A percentile compares a stretch with the other conserved stretches of the same genome.
These are phyloP conservation scores for Yueomyces sp. DNA, from an alignment of 1,139 yeast genomes.

Conservation along the genomic window DNA sequence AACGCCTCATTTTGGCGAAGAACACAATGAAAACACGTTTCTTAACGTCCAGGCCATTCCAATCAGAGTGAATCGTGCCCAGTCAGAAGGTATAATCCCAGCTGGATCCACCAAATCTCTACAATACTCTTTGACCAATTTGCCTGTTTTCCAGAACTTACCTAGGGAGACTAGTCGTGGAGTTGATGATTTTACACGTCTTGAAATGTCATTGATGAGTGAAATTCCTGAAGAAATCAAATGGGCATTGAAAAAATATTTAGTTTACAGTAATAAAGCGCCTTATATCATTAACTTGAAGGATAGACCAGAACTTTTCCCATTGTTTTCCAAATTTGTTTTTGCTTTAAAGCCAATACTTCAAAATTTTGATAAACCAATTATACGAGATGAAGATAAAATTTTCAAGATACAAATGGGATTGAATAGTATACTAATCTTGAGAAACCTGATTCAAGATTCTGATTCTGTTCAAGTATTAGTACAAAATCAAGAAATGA, in stretches of 20 bases:
- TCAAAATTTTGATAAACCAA: conserved; percentile 15
- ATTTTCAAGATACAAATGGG: conserved; percentile 19
- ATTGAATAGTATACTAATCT: conserved; percentile 31
- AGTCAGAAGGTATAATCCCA: conserved; percentile 16
- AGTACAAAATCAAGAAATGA: conserved; percentile 41
- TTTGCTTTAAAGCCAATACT: conserved; percentile 12
- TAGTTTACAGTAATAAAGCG: conserved; percentile 24
- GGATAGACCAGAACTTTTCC: conserved; percentile 17
- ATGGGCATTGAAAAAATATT: conserved; percentile 38
- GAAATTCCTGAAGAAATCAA: conserved; percentile 43
- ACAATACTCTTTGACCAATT: conserved; percentile 20
- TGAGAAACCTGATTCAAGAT: conserved; percentile 76
- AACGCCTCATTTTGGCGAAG: neutral
- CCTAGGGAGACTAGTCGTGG: conserved; percentile 31
- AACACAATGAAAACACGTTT: conserved; percentile 4
- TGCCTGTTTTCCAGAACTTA: conserved; percentile 21
- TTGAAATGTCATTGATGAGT: conserved; percentile 44
- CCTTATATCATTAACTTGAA: conserved; percentile 23
- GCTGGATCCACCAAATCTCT: conserved; percentile 11
- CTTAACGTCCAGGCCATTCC: conserved; percentile 18
- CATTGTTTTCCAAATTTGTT: conserved; percentile 16
- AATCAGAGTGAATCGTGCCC: conserved; percentile 17
- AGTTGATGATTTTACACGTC: conserved; percentile 40
- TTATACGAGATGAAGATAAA: conserved; percentile 6
- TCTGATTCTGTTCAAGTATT: conserved; percentile 70